Conservation (phyloP, 2,329 filamentous ascomycete species). For the Talaromyces sp. region DNA sequence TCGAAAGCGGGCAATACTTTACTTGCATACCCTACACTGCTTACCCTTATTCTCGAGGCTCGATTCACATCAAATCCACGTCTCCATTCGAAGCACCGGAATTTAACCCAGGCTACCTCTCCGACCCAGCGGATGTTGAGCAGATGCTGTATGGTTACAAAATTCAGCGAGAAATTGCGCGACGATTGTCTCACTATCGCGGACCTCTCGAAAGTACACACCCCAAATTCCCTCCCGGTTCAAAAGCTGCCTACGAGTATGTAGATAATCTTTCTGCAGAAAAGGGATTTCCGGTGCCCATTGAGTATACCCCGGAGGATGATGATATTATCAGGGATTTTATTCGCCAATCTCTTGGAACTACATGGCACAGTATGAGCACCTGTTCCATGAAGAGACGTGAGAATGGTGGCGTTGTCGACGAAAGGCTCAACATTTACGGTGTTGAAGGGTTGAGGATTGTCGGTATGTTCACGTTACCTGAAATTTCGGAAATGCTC, state of each 20-base stretch:
- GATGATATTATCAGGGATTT: constrained; percentile 27
- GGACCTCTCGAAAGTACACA: neutral
- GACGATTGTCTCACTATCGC: constrained; percentile 9
- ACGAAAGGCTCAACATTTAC: constrained; percentile 22
- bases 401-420: constrained; percentile 22
- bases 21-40: constrained; percentile 4
- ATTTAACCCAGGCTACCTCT: constrained; percentile 8
- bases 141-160: constrained; percentile 14
- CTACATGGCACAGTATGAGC: constrained; percentile 26
- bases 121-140: constrained; percentile 5
- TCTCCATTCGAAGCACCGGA: neutral
- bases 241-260: constrained; percentile 1
- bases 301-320: constrained; percentile 12
- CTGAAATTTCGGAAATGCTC: neutral
- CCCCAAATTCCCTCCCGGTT: constrained; percentile 10
- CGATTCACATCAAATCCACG: constrained; percentile 6
- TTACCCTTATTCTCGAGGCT: constrained; percentile 13
- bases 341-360: constrained; percentile 17
- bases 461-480: constrained; percentile 6
- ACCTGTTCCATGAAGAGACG: constrained; percentile 29
- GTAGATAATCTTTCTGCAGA: neutral
- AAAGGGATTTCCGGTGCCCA: neutral
- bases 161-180: constrained; percentile 13
- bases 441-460: constrained; percentile 27
- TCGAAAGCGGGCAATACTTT: constrained; percentile 10